Base-by-base conservation (phyloP, 116 monocot genomes). In the Dioscorea cayenensis region DNA sequence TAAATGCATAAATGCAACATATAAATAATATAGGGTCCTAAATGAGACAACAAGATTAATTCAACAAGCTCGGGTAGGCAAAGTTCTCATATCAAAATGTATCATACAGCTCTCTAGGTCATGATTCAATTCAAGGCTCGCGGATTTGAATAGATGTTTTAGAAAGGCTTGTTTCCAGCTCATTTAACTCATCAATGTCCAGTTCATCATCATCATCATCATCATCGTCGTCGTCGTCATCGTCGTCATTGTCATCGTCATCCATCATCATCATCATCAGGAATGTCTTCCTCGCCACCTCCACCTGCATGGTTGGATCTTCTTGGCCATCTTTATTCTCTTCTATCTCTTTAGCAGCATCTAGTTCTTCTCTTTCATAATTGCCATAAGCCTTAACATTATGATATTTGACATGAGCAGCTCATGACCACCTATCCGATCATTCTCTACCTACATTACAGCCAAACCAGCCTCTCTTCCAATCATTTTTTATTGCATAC, bases 391-490 rank as follows among this genome's bases (percentile, higher is more conserved):
- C 91, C 80, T 99, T 94, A 7, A 77, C 85, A 74, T 99, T 94
- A 81, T 91, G 65, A 91, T 77, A 77, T 99, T 89, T 64, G 89
- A 79, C 77, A 99, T 28, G 64, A 99, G 94, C 72, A 99, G 76
- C 85, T 99, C 99, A 81, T 94, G 94, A 58, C 94, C 99, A 89
- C 99, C 91, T 94, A 99, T 91, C 35, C 99, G 86, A 72, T 99
- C 99, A 79, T 91, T 83, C 68, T 99, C 99, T 22, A 89, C 94
- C 28, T 75, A 79, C 80, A 80, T 66, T 77, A 80, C 89, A 72
- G 89, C 89, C 70, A 87, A 77, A 60, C 82, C 81, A 69, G 85
- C 87, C 73, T 99, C 91, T 84, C 64, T 91, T 84, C 89, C 94
- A 48, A 85, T 87, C 63, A 78, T 82, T 81, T 89, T 99, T 75